These are phyloP conservation scores for Cryptosporidium sp. DNA, from an alignment of 169 alveolate genomes.

Conservation along the genomic window DNA sequence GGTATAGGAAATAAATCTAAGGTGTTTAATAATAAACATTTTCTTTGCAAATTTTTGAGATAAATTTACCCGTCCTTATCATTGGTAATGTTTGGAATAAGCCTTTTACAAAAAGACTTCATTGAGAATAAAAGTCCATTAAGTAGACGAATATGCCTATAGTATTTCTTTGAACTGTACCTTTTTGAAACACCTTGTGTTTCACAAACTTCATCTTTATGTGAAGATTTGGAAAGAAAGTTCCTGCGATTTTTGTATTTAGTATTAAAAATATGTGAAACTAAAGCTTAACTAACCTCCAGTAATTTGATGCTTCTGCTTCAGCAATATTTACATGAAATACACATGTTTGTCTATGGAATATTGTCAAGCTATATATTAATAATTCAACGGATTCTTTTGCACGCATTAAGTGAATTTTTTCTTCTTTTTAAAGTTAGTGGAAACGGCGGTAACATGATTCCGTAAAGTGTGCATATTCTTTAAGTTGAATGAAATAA, in stretches of 20 bases:
- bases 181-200: neutral
- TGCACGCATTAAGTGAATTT: conserved; percentile 10
- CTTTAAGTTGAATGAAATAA: neutral
- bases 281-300: conserved; percentile 38
- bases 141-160: conserved; percentile 50
- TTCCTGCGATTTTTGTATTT: conserved; percentile 6
- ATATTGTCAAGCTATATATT: conserved; percentile 58
- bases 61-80: conserved; percentile 51
- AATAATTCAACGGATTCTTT: conserved; percentile 25
- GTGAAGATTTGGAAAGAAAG: conserved; percentile 40
- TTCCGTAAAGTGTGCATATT: neutral
- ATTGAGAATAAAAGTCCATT: conserved; percentile 68
- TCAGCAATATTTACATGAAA: conserved; percentile 56
- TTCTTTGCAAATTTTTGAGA: neutral
- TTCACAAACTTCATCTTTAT: conserved; percentile 17
- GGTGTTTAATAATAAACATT: neutral
- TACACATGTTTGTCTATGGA: conserved; percentile 71
- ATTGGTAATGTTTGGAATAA: conserved; percentile 33
- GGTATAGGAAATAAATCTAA: conserved; percentile 52
- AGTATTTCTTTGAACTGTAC: conserved; percentile 25
- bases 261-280: neutral
- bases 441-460: conserved; percentile 24
- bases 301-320: conserved; percentile 51
- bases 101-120: conserved; percentile 70
- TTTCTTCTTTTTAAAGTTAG: neutral